These are phyloP conservation scores for Fusarium globosum DNA, from an alignment of 2,329 filamentous ascomycete species.

Conservation along the genomic window DNA sequence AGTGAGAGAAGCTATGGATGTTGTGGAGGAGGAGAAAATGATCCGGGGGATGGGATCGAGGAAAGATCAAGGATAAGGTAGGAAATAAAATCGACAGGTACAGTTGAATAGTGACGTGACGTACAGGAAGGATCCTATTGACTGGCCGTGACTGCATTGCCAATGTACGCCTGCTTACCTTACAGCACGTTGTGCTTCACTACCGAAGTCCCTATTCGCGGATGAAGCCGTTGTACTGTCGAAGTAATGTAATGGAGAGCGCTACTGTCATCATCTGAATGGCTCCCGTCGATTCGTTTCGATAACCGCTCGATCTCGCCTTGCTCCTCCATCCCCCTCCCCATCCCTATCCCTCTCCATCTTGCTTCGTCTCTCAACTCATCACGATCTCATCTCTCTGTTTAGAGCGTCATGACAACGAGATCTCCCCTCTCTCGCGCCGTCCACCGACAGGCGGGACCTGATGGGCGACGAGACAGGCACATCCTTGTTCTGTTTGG, in stretches of 20 bases:
- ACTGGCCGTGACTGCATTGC: not conserved
- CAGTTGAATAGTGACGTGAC: conserved; percentile 29
- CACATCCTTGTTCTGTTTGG: conserved; percentile 18
- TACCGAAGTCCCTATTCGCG: conserved; percentile 1
- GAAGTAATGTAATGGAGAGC: not conserved
- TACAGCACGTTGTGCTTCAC: not conserved
- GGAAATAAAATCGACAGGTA: conserved; percentile 19
- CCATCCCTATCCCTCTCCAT: not conserved
- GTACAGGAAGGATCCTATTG: conserved; percentile 16
- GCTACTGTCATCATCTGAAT: conserved; percentile 5
- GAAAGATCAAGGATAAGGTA: conserved; percentile 12
- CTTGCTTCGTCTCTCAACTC: not conserved
- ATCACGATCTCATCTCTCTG: conserved; percentile 27
- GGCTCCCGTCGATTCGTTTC: not conserved
- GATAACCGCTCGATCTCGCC: not conserved
- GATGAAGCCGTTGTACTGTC: not conserved
- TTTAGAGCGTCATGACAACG: conserved; percentile 15
- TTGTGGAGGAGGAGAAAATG: conserved; percentile 27
- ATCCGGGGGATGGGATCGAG: conserved; percentile 6
- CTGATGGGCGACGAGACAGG: conserved; percentile 16
- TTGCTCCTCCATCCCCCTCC: not conserved
- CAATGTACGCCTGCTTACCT: conserved; percentile 2
- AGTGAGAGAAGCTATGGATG: not conserved
- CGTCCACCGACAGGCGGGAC: conserved; percentile 31
- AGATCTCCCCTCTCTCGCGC: conserved; percentile 30